Percentiles rank a stretch among this genome's conserved stretches.
Conservation (phyloP, 345 rosid genomes). For the Gossypium turneri region DNA sequence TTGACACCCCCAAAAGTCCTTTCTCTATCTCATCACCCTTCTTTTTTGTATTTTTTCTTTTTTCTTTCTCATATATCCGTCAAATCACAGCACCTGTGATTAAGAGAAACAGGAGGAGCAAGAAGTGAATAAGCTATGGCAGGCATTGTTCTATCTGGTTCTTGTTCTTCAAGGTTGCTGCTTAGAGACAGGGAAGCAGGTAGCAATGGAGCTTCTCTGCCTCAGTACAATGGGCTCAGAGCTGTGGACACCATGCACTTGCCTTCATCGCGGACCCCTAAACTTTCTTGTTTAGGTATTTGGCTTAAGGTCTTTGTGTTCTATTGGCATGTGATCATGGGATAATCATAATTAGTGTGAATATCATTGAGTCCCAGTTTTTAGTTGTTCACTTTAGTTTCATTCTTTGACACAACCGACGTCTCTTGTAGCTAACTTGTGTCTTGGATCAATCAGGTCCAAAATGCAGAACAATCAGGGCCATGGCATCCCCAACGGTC, state of each 20-base stretch:
- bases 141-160: slow-evolving; percentile 24
- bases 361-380: background rate
- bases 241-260: slow-evolving; percentile 27
- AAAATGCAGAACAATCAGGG: slow-evolving; percentile 38
- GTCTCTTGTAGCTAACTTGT: background rate
- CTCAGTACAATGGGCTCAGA: slow-evolving; percentile 42
- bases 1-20: slow-evolving; percentile 1
- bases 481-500: slow-evolving; percentile 39
- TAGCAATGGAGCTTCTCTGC: slow-evolving; percentile 26
- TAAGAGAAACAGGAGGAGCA: slow-evolving; percentile 13
- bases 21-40: slow-evolving; percentile 9
- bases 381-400: background rate
- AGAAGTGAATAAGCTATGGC: slow-evolving; percentile 31
- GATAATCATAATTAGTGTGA: background rate
- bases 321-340: background rate
- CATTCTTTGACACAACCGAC: background rate
- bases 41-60: background rate
- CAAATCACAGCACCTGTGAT: background rate
- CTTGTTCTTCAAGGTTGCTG: slow-evolving; percentile 32
- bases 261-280: slow-evolving; percentile 17
- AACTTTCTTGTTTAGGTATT: slow-evolving; percentile 32
- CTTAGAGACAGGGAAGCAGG: slow-evolving; percentile 27
- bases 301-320: too few species aligned
- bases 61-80: slow-evolving; percentile 7
- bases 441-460: slow-evolving; percentile 24